Evolutionary conservation across 371 early-diverging fungal genomes (phyloP), one percentile per base, ranked within the genome.

Genomic region (Mucor racemosus): DNA sequence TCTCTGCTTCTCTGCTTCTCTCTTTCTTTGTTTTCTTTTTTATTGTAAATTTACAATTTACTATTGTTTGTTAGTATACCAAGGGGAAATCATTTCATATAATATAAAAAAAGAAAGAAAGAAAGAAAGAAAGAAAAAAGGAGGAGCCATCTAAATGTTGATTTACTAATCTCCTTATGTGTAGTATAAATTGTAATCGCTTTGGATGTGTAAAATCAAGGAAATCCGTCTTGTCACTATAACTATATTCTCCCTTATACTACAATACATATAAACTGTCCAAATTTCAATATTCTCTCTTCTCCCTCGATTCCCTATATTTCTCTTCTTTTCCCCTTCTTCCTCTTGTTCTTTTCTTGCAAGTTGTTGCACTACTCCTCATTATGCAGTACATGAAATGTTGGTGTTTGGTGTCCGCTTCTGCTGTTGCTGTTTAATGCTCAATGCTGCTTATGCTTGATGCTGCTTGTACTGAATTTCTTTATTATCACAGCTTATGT

Each of bases 251-350:
- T 50, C 50, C 50, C 50, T 50, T 50, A 26, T 26, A 48, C 4
- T 48, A 50, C 50, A 50, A 50, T 50, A 50, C 50, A 50, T 44
- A 44, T 50, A 50, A 50, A 50, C 50, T 50, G 50, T 50, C 50
- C 50, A 50, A 50, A 50, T 50, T 50, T 50, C 50, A 50, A 50
- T 50, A 50, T 21, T 10, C 10, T 50, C 50, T 26, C 26, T 50
- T 19, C 50, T 50, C 50, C 50, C 50, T 50, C 50, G 21, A 50
- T 50, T 21, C 50, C 50, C 50, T 50, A 21, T 50, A 0, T 21
- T 21, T 21, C 21, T 7, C 9, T 7, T 50, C 48, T 44, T 17
- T 13, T 26, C 50, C 26, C 50, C 38, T 26, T 26, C 44, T 44
- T 7, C 7, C 44, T 6, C 17, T 50, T 19, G 26, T 26, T 50